Base-by-base conservation (phyloP, 2,329 filamentous ascomycete species). In the Alternaria atra region DNA sequence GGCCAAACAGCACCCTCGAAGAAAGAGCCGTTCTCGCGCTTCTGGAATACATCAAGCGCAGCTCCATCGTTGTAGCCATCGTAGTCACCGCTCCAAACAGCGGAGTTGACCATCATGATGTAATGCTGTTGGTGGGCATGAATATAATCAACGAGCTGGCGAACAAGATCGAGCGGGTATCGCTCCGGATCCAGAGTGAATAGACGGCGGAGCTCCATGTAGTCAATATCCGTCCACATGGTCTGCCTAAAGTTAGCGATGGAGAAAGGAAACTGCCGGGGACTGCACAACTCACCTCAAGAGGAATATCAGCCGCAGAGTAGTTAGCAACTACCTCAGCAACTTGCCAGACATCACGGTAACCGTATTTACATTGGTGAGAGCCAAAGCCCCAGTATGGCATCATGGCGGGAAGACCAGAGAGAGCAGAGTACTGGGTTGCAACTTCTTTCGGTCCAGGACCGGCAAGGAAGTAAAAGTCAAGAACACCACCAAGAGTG, bases 71-170 rank as follows among this genome's bases (percentile, higher is more conserved):
- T 83, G 76, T 87, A 93, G 0, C 86, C 81, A 4, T 74, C 70
- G 65, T 87, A 88, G 48, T 73, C 66, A 29, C 67, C 66, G 2
- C 68, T 64, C n/a, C 80, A 82, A 2, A 87, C 82, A 13, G 89
- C 88, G 0, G 90, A 89, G 69, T 94, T 91, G 0, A 94, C 90
- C 90, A 94, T 95, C 54, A 94, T 80, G 43, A 92, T 85, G 66
- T 91, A 91, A 54, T 91, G 85, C 73, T 92, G 90, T 43, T 90
- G 78, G 62, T 88, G 84, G 3, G 79, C 77, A 68, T 93, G 90
- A 0, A 94, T 83, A 39, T 90, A 85, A 46, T 86, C 82, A 20
- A 90, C 87, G 2, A 93, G 78, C 63, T 89, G 84, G 39, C 86
- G 87, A 78, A 92, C 84, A 72, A 84, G 82, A 1, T 83, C 65